Evolutionary conservation across 1,284 basidiomycete species (phyloP).

Genomic region (Leccinum pallidistipes): DNA sequence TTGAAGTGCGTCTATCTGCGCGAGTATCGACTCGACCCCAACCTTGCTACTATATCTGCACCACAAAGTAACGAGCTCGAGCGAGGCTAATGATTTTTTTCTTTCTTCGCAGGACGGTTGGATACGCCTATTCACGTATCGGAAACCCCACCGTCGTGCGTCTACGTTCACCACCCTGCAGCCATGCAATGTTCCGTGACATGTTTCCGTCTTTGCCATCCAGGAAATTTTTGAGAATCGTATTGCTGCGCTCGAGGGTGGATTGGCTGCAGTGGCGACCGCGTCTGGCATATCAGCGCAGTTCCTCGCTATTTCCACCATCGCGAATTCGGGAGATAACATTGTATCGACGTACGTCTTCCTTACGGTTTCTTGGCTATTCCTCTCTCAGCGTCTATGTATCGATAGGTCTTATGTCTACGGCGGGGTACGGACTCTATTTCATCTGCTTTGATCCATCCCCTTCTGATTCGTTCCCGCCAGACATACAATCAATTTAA

Average conservation of each 20-base stretch:
- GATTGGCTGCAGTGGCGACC: conserved; percentile 76
- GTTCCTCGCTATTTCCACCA: conserved; percentile 70
- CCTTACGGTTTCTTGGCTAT: not conserved
- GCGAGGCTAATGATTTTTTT: conserved; percentile 2
- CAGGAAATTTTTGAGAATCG: conserved; percentile 85
- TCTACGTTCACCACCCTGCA: conserved; percentile 12
- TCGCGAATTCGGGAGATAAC: conserved; percentile 77
- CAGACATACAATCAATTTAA: conserved; percentile 89
- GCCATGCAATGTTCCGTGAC: not conserved
- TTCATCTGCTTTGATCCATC: not conserved
- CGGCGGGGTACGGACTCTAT: conserved; percentile 55
- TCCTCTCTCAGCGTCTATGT: not conserved
- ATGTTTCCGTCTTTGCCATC: not conserved
- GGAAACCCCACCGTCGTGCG: conserved; percentile 82
- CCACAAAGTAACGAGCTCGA: not conserved
- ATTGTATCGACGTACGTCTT: conserved; percentile 66
- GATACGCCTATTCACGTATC: conserved; percentile 79
- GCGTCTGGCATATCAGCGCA: conserved; percentile 83
- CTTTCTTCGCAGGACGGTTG: conserved; percentile 46
- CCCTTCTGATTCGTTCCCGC: not conserved
- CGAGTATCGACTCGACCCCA: not conserved
- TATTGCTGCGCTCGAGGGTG: conserved; percentile 83
- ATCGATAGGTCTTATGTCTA: conserved; percentile 55
- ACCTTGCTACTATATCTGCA: not conserved
- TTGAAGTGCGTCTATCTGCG: conserved; percentile 46